Percentiles rank a stretch among this genome's conserved stretches.
Evolutionary conservation across 495 filamentous ascomycete species (phyloP).

Genomic region (Xylona heveae): DNA sequence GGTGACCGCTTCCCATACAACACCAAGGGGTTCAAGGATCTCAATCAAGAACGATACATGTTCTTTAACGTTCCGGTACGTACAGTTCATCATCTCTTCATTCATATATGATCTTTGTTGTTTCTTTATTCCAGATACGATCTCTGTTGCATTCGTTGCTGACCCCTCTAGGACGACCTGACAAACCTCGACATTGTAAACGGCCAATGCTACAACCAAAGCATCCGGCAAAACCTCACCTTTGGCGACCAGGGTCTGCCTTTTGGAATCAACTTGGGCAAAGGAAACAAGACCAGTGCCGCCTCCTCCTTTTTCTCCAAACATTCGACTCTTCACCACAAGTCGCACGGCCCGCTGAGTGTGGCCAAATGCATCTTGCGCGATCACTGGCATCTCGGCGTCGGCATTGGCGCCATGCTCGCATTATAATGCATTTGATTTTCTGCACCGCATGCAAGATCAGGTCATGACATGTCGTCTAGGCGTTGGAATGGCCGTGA

Average conservation of each 20-base stretch:
- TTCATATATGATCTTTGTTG: background rate
- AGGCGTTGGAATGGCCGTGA: no score
- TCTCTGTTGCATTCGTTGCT: background rate
- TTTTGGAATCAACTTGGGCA: constrained; percentile 11
- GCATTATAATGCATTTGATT: no score
- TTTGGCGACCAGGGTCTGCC: constrained; percentile 46
- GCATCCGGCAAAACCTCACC: constrained; percentile 42
- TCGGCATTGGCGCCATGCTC: no score
- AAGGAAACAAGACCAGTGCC: no score
- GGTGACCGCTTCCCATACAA: constrained; percentile 48
- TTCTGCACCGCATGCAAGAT: no score
- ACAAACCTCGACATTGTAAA: constrained; percentile 40
- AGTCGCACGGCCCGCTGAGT: no score
- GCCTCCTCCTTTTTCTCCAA: no score
- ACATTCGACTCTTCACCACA: no score
- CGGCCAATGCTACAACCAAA: constrained; percentile 44
- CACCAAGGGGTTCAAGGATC: constrained; percentile 40
- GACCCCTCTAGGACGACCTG: constrained; percentile 33
- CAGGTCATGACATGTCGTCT: no score
- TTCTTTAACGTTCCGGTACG: constrained; percentile 41
- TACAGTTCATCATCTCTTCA: background rate
- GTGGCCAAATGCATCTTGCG: no score
- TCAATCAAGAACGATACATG: constrained; percentile 48
- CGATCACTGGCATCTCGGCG: no score
- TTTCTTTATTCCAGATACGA: background rate